Conservation (phyloP, 768 basidiomycete genomes). For the Solioccasus polychromus region DNA sequence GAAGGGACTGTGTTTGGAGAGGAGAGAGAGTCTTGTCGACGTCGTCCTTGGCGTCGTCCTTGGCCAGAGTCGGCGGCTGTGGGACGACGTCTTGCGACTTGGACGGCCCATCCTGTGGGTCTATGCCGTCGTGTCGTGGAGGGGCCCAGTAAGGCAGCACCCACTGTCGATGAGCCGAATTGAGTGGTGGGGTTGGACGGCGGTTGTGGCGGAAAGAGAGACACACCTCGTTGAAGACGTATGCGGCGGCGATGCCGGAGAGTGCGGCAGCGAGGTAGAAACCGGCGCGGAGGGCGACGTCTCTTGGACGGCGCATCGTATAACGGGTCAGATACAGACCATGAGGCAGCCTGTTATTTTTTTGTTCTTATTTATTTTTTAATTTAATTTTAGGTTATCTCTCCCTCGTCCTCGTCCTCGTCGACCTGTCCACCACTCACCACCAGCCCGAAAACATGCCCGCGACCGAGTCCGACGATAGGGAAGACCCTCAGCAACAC, state of each 20-base stretch:
- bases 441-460: no score
- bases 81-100: no score
- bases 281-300: slow-evolving; percentile 7
- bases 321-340: no score
- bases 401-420: neutral
- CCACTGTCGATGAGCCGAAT: slow-evolving; percentile 8
- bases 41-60: no score
- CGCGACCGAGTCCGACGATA: slow-evolving; percentile 22
- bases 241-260: slow-evolving; percentile 21
- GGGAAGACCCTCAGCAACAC: slow-evolving; percentile 10
- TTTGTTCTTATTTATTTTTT: no score
- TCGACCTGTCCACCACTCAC: neutral
- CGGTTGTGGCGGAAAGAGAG: neutral
- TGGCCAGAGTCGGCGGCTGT: no score
- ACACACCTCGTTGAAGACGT: slow-evolving; percentile 19
- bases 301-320: slow-evolving; percentile 10
- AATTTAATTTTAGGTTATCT: neutral
- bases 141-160: no score
- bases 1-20: slow-evolving; percentile 7
- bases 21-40: slow-evolving; percentile 2
- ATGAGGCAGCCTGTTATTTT: no score
- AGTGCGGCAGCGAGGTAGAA: slow-evolving; percentile 10
- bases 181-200: neutral
- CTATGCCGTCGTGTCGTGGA: no score
- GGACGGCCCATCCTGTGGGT: no score